Evolutionary conservation across 1,284 basidiomycete species (phyloP), one percentile per base, ranked within the genome.

Genomic region (Coniferiporia weirii): DNA sequence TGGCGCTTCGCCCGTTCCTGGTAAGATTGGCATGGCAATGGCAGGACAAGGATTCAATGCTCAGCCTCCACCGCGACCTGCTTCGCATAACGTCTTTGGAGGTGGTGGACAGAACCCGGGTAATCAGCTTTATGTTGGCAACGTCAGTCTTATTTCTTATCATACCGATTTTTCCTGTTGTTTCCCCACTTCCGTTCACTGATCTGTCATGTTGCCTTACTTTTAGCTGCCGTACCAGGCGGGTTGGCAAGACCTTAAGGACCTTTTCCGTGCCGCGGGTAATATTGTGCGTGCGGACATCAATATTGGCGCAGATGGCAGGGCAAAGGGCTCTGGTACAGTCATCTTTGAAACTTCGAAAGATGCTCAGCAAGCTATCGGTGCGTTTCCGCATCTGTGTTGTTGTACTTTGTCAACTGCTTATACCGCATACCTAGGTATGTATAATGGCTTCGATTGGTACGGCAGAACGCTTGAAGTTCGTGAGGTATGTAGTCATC

Each of bases 171-270:
- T 1, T 40, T 22, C 20, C 47, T 60, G 34, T 8, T 3, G 17
- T 9, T 19, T 46, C 12, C 19, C 13, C 12, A 44, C 9, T 49
- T 45, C 27, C 27, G 9, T 22, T 27, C 19, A 17, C 45, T 57
- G 3, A 47, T 45, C 20, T 20, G 17, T 35, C 43, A 20, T 15
- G 17, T 57, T 60, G 5, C 57, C 57, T 64, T 43, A 1, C 56
- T 61, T 20, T 64, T 66, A 97, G 94, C 74, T 98, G 20, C 96
- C 95, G 0, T 92, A 92, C 69, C 93, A 95, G 73, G 94, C 94
- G 35, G 93, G 93, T 44, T 99, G 96, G 96, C 96, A 99, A 73
- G 96, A 99, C 71, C 79, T 99, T 61, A 99, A 98, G 72, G 95
- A 98, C 71, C 78, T 98, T 35, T 98, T 98, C 85, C 86, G 95